Conservation (phyloP, 2,329 filamentous ascomycete genomes). For the Volutella citrinella region DNA sequence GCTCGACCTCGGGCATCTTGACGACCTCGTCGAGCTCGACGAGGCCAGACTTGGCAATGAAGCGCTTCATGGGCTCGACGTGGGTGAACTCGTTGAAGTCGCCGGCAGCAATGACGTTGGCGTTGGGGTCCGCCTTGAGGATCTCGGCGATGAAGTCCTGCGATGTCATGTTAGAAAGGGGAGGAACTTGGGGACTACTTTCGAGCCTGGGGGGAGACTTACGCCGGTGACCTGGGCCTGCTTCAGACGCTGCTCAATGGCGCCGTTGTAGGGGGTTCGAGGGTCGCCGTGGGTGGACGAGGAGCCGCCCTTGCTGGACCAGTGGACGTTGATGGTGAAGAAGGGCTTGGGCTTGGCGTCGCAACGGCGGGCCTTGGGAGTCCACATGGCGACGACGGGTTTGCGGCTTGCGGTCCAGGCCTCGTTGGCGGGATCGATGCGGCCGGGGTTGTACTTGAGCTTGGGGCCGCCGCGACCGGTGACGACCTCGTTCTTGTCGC, state of each 20-base stretch:
- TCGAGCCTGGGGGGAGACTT: conserved; percentile 31
- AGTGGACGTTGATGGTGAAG: conserved; percentile 72
- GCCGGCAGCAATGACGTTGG: conserved; percentile 58
- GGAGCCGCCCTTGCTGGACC: conserved; percentile 63
- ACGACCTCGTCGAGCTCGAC: conserved; percentile 60
- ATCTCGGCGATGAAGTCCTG: conserved; percentile 56
- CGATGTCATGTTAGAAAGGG: neutral
- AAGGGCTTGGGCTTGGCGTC: conserved; percentile 51
- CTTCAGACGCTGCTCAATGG: conserved; percentile 50
- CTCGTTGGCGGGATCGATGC: conserved; percentile 58
- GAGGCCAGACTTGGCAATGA: conserved; percentile 52
- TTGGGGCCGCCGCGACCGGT: conserved; percentile 44
- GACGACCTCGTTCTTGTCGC: conserved; percentile 56
- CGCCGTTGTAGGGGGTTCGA: conserved; percentile 64
- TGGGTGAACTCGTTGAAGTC: conserved; percentile 74
- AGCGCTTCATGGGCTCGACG: conserved; percentile 55
- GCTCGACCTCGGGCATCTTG: conserved; percentile 50
- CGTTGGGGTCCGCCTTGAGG: conserved; percentile 51
- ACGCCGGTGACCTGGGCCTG: conserved; percentile 60
- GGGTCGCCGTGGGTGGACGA: conserved; percentile 63
- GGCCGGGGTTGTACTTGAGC: conserved; percentile 68
- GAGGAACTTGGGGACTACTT: too few species aligned
- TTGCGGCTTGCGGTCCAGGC: conserved; percentile 64
- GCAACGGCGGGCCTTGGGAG: conserved; percentile 52
- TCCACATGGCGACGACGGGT: conserved; percentile 65